phyloP scores from a whole-genome alignment of 2,329 filamentous ascomycete species.

The Hymenoscyphus albidus region DNA sequence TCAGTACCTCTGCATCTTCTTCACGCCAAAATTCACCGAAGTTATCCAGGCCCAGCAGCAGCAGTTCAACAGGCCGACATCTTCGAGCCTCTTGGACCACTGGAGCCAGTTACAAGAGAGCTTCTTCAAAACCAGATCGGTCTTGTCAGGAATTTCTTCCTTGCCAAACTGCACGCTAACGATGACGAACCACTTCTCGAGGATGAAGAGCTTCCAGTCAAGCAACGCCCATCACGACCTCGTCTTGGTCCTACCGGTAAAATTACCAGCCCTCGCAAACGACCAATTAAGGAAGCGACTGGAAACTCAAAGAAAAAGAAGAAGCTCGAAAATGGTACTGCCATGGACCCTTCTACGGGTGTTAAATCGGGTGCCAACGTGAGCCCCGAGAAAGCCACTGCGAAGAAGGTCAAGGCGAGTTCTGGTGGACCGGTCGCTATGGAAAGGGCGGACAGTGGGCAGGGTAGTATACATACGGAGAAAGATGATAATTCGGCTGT shows the following conservation, averaged over 20 bases:
- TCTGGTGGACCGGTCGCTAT: conserved; percentile 41
- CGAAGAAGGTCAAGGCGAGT: conserved; percentile 50
- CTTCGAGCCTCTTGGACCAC: conserved; percentile 64
- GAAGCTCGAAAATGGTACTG: conserved; percentile 59
- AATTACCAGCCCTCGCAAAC: conserved; percentile 80
- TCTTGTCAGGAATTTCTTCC: conserved; percentile 86
- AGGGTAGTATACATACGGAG: conserved; percentile 54
- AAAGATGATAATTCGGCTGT: conserved; percentile 65
- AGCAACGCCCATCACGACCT: conserved; percentile 66
- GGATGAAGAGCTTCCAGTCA: conserved; percentile 89
- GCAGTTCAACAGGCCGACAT: conserved; percentile 49
- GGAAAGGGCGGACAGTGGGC: conserved; percentile 57
- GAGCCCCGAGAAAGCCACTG: conserved; percentile 41
- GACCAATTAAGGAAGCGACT: conserved; percentile 76
- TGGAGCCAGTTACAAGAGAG: conserved; percentile 75
- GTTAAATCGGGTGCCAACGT: conserved; percentile 34
- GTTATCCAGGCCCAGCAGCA: conserved; percentile 67
- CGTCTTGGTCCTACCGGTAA: conserved; percentile 73
- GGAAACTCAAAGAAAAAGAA: conserved; percentile 85
- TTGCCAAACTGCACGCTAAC: conserved; percentile 81
- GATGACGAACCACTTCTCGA: conserved; percentile 79
- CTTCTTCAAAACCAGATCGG: conserved; percentile 78
- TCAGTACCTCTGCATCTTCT: conserved; percentile 92
- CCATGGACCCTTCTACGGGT: conserved; percentile 34
- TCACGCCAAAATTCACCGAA: conserved; percentile 82